Conservation (phyloP, 148 eudicot species). For the Vaccinium macrocarpon region DNA sequence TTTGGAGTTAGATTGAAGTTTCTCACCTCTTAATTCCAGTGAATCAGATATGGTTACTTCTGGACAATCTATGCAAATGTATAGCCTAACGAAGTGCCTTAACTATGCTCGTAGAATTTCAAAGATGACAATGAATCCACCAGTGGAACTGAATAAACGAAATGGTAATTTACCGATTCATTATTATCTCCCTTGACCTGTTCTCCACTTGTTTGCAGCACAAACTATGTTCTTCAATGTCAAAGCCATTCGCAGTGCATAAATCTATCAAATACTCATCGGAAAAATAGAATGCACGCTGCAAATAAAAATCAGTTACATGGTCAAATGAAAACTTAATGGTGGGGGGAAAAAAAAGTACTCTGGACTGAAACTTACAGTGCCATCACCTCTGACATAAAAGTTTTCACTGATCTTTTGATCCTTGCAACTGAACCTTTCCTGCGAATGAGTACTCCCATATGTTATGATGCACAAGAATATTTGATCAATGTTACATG, state of each 20-base stretch:
- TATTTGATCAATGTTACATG: background rate
- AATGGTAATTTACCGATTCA: slow-evolving; percentile 68
- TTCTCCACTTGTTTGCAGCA: slow-evolving; percentile 96
- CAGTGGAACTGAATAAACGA: background rate
- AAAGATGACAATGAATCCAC: background rate
- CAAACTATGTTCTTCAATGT: slow-evolving; percentile 57
- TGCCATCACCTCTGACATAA: slow-evolving; percentile 97
- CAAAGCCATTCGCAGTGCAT: slow-evolving; percentile 71
- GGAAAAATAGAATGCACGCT: slow-evolving; percentile 95
- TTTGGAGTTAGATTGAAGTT: background rate
- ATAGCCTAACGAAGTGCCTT: background rate
- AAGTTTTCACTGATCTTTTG: slow-evolving; percentile 96
- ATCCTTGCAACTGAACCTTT: slow-evolving; percentile 83
- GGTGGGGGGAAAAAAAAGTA: slow-evolving; percentile 2
- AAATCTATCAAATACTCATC: slow-evolving; percentile 68
- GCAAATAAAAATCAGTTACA: slow-evolving; percentile 22
- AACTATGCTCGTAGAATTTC: background rate
- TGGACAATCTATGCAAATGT: background rate
- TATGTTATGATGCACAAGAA: background rate
- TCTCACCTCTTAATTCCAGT: background rate
- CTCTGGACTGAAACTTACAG: slow-evolving; percentile 49
- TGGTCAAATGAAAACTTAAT: slow-evolving; percentile 12
- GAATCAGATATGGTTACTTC: background rate
- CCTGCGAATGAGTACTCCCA: slow-evolving; percentile 38
- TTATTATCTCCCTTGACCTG: slow-evolving; percentile 79